Evolutionary conservation across 179 eudicot species (phyloP), one percentile per base, ranked within the genome.

Genomic region (Patellifolia procumbens): DNA sequence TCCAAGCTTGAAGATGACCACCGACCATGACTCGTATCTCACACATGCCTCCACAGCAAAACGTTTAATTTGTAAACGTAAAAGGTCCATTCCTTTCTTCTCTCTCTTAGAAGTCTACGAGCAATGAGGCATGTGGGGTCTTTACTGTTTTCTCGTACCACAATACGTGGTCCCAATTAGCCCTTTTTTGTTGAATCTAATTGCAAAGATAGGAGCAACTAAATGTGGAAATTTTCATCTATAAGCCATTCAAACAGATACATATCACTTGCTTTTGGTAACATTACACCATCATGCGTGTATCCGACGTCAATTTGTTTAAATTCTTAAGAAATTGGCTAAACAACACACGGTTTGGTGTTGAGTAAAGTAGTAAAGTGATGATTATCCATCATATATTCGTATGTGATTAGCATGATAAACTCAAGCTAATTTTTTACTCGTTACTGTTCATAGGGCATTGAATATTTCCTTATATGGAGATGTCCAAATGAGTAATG

Each of bases 1-100:
- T 53, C 31, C 51, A 34, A 31, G 64, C 59, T 32, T 72, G 43
- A 39, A 13, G 28, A 58, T 58, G 76, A 58, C 76, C 65, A 73
- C 39, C 49, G 52, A 73, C 66, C 67, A 39, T 58, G 34, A 56
- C 66, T 42, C 22, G 3, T 39, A 28, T 58, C 63, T 9, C 32
- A 58, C 32, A 58, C 63, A 28, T 58, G 63, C 32, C 31, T 32
- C n/a, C n/a, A n/a, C n/a, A n/a, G n/a, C n/a, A n/a, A n/a, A n/a
- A n/a, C n/a, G n/a, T n/a, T n/a, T n/a, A n/a, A n/a, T n/a, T n/a
- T n/a, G n/a, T n/a, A n/a, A n/a, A n/a, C n/a, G n/a, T n/a, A n/a
- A 20, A 39, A 42, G 51, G 35, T 39, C 66, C 67, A 73, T 73
- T 35, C 48, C 43, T 49, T 24, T 48, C 0, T 29, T 2, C 16